Evolutionary conservation across 345 rosid genomes (phyloP).

Genomic region (Linum trigynum): DNA sequence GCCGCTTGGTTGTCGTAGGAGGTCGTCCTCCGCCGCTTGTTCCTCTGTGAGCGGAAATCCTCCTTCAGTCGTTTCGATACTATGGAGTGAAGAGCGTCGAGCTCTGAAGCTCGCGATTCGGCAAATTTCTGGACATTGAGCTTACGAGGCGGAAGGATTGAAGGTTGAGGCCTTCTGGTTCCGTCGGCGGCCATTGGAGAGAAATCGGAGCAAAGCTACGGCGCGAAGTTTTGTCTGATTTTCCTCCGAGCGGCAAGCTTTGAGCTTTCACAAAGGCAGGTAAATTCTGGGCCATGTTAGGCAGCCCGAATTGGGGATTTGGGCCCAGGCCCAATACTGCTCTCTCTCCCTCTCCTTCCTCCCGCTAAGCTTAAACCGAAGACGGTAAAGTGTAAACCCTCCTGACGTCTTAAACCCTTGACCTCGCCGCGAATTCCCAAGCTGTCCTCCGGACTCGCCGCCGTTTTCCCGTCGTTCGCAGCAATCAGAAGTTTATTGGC

Average conservation of each 20-base stretch:
- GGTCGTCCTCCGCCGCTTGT: constrained; percentile 80
- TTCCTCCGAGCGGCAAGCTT: no score
- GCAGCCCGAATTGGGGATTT: no score
- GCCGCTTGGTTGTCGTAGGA: constrained; percentile 44
- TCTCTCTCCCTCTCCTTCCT: no score
- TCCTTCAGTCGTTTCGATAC: constrained; percentile 42
- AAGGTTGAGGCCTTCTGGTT: constrained; percentile 22
- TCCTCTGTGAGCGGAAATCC: constrained; percentile 52
- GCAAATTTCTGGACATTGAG: constrained; percentile 61
- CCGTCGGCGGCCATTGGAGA: constrained; percentile 31
- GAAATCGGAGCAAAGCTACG: background rate
- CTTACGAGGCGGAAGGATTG: constrained; percentile 41
- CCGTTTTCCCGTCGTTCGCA: no score
- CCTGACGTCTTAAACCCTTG: background rate
- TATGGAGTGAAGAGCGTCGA: constrained; percentile 55
- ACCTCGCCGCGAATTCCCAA: background rate
- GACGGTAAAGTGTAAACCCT: background rate
- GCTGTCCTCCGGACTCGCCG: background rate
- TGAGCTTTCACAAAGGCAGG: no score
- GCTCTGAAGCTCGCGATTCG: constrained; percentile 58
- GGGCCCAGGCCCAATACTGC: no score
- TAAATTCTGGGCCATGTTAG: no score
- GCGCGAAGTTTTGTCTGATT: background rate
- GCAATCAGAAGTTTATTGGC: background rate
- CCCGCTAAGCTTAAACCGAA: no score